Evolutionary conservation across 441 rosid genomes (phyloP), one percentile per base, ranked within the genome.

Genomic region (Mallotus japonicus): DNA sequence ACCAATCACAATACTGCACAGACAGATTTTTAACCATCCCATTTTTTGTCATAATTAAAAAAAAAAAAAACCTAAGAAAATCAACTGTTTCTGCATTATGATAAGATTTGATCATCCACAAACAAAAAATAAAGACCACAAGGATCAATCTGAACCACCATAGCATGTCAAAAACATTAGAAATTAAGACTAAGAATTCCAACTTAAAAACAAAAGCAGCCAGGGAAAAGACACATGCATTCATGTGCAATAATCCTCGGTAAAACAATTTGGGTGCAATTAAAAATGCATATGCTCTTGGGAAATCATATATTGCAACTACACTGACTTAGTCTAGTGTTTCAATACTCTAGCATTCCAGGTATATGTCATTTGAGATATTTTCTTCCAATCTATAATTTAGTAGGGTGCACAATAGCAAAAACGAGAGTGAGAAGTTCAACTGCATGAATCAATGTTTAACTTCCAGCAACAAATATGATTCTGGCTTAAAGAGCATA

Each of bases 1-100:
- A 73, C 99, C 99, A 83, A 93, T 89, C 71, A 90, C 97, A 80
- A 93, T 81, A 80, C 99, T 93, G 86, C 75, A 77, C 51, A 73
- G 70, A 44, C 3, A 68, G 55, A 73, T 69, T 56, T 69, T 49
- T 40, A 74, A 28, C 61, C 49, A 69, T 66, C 61, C 46, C 16
- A 28, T n/a, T 62, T 70, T 78, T 50, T 37, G 22, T 68, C 59
- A 71, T 54, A 53, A 28, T 71, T 17, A 66, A 59, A 32, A 32
- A 54, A 34, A 20, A 57, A 19, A 10, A 11, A 75, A 6, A 12
- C n/a, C 22, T 51, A 65, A 49, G 54, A n/a, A 70, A 34, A 50
- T n/a, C 55, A 62, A 53, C 40, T 37, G 64, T 57, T 42, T 24
- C 68, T 50, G 20, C n/a, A 55, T 59, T 71, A 47, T 17, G 4